Base-by-base conservation (phyloP, 2,329 filamentous ascomycete species). In the Stemphylium vesicarium region DNA sequence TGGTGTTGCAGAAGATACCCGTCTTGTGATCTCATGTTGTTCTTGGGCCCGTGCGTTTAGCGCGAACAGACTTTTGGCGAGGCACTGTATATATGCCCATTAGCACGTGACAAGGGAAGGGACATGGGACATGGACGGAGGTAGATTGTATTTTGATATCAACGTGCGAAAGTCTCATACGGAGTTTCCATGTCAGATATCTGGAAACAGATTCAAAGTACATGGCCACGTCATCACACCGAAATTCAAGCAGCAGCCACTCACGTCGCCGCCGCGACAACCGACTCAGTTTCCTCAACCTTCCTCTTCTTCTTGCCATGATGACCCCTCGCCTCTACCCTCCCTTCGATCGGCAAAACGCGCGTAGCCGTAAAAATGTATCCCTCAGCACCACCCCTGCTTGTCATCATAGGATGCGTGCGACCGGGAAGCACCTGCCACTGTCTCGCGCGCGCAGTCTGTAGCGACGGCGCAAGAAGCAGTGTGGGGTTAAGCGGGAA, bases 401-500 rank as follows among this genome's bases (percentile, higher is more conserved):
- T 87, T 56, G 91, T 96, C 95, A 99, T 99, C 50, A 96, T 77
- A 6, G 95, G 95, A 78, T 99, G 95, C 47, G 95, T 98, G 49
- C 95, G 81, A 0, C 92, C 91, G 0, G 95, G 95, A 41, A 99
- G 76, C 2, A 97, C 93, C 79, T 99, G 95, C 91, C 92, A 98
- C 48, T 85, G 82, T 58, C 90, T 83, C 4, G 90, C 88, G 12
- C 91, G 83, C 42, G 88, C 90, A 2, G 88, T 95, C 78, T 98
- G 93, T 48, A 99, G 81, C 11, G 84, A 86, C 0, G 91, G 87
- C 0, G 88, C 91, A 0, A 98, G 83, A 4, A 99, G 75, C 46
- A 96, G 77, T 2, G 91, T 90, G 0, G 95, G 95, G 71, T 99
- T 95, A 12, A 97, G 75, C 0, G 92, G 90, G 71, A 96, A 98